Evolutionary conservation across 139 green algal species (phyloP).

Genomic region (Auxenochlorella protothecoides): DNA sequence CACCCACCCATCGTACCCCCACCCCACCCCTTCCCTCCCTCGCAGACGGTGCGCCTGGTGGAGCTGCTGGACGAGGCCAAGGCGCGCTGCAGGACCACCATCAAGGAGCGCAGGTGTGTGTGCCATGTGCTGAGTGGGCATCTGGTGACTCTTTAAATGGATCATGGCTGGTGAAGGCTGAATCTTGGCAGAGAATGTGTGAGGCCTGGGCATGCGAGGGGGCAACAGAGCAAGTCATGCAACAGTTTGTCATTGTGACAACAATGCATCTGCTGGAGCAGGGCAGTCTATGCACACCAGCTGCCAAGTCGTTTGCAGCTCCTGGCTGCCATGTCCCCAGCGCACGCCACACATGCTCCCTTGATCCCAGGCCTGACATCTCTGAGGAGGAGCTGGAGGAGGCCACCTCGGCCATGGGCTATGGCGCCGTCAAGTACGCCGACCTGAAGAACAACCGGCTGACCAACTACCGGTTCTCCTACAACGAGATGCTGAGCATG

Average conservation of each 20-base stretch:
- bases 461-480: constrained; percentile 95
- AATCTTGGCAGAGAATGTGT: no score
- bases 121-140: no score
- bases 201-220: no score
- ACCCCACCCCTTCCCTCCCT: not conserved
- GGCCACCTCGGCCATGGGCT: constrained; percentile 69
- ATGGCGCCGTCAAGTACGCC: constrained; percentile 95
- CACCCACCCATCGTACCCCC: not conserved
- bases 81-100: constrained; percentile 39
- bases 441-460: constrained; percentile 90
- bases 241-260: no score
- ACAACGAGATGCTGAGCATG: constrained; percentile 87
- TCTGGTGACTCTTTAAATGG: no score
- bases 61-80: constrained; percentile 95
- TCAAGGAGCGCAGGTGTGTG: constrained; percentile 40
- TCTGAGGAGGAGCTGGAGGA: constrained; percentile 51
- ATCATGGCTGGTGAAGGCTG: no score
- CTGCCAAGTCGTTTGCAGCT: no score
- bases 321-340: no score
- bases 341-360: no score
- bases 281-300: no score
- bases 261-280: no score
- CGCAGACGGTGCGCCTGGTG: constrained; percentile 74
- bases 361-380: constrained; percentile 15
- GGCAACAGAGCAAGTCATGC: no score